Evolutionary conservation across 2,329 filamentous ascomycete genomes (phyloP), one percentile per base, ranked within the genome.

Genomic region (Paraconiothyrium sp.): DNA sequence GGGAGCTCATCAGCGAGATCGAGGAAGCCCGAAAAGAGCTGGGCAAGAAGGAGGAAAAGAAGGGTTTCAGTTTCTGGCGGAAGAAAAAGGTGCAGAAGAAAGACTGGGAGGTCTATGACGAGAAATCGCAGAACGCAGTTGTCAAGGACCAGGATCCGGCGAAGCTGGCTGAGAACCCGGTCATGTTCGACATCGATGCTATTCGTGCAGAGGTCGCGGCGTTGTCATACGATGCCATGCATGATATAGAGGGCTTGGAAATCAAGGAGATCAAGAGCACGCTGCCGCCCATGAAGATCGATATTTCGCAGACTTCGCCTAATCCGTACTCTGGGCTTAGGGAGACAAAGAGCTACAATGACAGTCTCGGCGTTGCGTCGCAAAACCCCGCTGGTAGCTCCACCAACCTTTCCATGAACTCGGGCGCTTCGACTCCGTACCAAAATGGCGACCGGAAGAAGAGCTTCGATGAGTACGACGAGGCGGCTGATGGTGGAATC

Each of bases 171-270:
- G 85, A 89, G 87, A 69, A 82, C 22, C 82, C 83, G 37, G 90
- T 98, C 9, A 84, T 99, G 49, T 99, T 99, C 72, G 95, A 99
- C 72, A 88, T 99, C 50, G 95, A 99, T 71, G 95, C 95, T 13
- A 98, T 99, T 67, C 87, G 92, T 52, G 75, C 70, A 32, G 83
- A 85, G 67, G 81, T 82, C 14, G 90, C 92, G 10, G 92, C 96
- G 72, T 83, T 99, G 37, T 92, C 92, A 32, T 41, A 41, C 16
- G 39, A 41, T n/a, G 39, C 39, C 9, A n/a, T n/a, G 14, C n/a
- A 41, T 7, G 39, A 41, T 41, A 88, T 87, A 52, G 91, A 94
- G 64, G 84, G 85, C 47, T 85, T 87, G 27, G 85, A 89, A 76
- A 88, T 96, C 66, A 90, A 89, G 74, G 92, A 98, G 80, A 87